Evolutionary conservation across 202 grass and related monocot species (phyloP), one percentile per base, ranked within the genome.

Genomic region (Cymbopogon flexuosus): DNA sequence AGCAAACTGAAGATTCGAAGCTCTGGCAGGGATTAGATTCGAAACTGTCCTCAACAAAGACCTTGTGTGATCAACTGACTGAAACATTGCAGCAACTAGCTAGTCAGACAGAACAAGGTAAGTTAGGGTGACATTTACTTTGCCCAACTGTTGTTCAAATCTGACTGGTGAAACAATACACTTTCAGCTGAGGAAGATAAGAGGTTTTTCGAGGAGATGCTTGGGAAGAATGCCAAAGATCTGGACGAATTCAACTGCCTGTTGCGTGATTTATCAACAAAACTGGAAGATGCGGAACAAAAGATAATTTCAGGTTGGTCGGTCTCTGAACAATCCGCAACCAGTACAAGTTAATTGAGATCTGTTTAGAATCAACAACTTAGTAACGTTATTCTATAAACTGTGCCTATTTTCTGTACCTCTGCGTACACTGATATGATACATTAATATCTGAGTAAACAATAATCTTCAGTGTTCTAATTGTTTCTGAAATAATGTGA

Each of bases 11-110:
- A 85, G 90, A 94, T 85, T 83, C 84, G 5, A 97, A 97, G 84
- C 91, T 97, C 51, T 97, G 92, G 94, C 81, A 90, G 66, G 92
- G 88, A 71, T 89, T 97, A 87, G 92, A 94, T 90, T 97, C 94
- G 8, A 94, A 97, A 79, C 41, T 97, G 16, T 93, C 90, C 68
- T 97, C 90, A 80, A 97, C 92, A 47, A 94, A 94, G 72, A 94
- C 75, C 16, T 75, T 97, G 52, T 94, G 92, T 58, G 90, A 97
- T 87, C 94, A 97, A 79, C 74, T 97, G 41, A 97, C 90, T 74
- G 94, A 97, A 87, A 97, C 92, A 69, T 80, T 93, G 63, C 90
- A 94, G 83, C 88, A 88, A 59, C 74, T 94, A 80, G 90, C 88
- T 84, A 73, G 75, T 76, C 92, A 97, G 79, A 89, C 94, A 82